Conservation (phyloP, 257 asterid genomes). For the Dorcoceras hygrometricum region DNA sequence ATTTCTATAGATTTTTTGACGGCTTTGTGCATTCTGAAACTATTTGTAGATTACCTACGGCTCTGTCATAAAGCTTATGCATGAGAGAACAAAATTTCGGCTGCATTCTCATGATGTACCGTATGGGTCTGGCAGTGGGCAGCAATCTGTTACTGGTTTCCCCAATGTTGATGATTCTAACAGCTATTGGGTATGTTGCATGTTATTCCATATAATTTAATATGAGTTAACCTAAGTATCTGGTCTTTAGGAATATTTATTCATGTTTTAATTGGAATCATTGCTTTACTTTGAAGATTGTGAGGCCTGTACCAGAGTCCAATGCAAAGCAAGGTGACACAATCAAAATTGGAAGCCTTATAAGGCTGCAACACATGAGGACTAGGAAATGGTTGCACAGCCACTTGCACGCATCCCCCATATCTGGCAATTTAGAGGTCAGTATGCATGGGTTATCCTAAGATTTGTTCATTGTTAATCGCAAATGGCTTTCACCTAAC, state of each 20-base stretch:
- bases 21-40: constrained; percentile 5
- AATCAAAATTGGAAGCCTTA: constrained; percentile 57
- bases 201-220: not conserved
- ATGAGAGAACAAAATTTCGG: constrained; percentile 72
- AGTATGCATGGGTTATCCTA: constrained; percentile 24
- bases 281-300: constrained; percentile 48
- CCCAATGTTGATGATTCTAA: constrained; percentile 79
- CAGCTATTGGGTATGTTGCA: constrained; percentile 81
- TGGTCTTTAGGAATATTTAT: not conserved
- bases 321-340: constrained; percentile 86
- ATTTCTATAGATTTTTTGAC: not conserved
- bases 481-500: not conserved
- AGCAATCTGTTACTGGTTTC: constrained; percentile 85
- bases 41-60: constrained; percentile 72
- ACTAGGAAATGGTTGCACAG: constrained; percentile 97
- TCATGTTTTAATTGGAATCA: constrained; percentile 11
- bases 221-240: not conserved
- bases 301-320: constrained; percentile 58
- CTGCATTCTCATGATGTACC: constrained; percentile 94
- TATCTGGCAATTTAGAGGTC: constrained; percentile 94
- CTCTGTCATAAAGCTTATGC: constrained; percentile 80
- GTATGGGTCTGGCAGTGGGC: constrained; percentile 96
- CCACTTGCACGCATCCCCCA: constrained; percentile 98
- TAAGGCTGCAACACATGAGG: constrained; percentile 85
- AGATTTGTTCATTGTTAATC: not conserved